These are phyloP conservation scores for Magnolia sinica DNA, from an alignment of 164 flowering plant species.

Conservation along the genomic window DNA sequence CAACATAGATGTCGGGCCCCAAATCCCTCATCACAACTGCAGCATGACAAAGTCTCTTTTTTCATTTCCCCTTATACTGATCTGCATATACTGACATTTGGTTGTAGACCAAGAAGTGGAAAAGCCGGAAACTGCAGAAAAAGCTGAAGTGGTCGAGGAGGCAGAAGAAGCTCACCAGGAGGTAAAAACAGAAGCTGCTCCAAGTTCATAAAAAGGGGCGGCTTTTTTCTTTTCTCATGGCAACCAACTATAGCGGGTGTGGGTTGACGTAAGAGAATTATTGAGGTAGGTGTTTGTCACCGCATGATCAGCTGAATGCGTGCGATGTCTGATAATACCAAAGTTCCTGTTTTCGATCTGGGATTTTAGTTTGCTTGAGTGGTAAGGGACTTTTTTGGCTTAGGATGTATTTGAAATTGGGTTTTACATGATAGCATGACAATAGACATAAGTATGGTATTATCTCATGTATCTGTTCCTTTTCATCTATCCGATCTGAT, in stretches of 20 bases:
- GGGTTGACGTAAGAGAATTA: background rate
- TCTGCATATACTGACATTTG: too few relatives aligned
- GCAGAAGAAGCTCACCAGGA: slow-evolving; percentile 20
- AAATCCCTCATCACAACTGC: background rate
- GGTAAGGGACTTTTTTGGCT: background rate
- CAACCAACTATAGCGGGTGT: background rate
- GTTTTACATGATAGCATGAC: background rate
- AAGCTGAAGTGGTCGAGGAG: slow-evolving; percentile 20
- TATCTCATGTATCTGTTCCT: background rate
- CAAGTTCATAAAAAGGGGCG: slow-evolving; percentile 12
- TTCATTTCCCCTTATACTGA: too few relatives aligned
- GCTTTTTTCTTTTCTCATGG: background rate
- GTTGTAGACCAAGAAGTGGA: slow-evolving; percentile 34
- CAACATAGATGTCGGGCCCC: background rate
- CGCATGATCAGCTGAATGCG: background rate
- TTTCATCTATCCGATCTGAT: too few relatives aligned
- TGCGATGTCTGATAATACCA: background rate
- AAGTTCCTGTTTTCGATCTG: background rate
- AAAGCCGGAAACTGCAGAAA: slow-evolving; percentile 34
- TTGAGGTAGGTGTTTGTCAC: background rate
- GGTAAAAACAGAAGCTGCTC: slow-evolving; percentile 30
- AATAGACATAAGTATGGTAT: background rate
- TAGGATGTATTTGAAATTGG: background rate
- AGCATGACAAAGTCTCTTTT: background rate
- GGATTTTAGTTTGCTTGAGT: background rate